A percentile compares a stretch with the other conserved stretches of the same genome.
Evolutionary conservation across 1,284 basidiomycete species (phyloP).

Genomic region (Baeospora myosura): DNA sequence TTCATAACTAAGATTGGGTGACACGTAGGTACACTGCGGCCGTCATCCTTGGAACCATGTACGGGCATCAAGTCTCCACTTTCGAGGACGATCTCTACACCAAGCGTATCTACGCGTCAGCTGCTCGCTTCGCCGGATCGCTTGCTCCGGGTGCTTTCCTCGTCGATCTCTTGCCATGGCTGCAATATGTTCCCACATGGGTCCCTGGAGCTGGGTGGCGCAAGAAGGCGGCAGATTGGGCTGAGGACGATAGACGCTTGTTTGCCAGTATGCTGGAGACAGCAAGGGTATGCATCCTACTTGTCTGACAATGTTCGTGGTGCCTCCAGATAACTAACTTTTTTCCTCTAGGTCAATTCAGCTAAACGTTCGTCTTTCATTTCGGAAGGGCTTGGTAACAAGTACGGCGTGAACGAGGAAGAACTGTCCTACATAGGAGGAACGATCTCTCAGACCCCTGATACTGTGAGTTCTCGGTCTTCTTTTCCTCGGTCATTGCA

Average conservation of each 20-base stretch:
- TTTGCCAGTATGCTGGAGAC: constrained; percentile 1
- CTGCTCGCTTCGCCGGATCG: neutral
- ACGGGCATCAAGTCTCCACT: neutral
- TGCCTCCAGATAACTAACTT: neutral
- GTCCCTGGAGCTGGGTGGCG: constrained; percentile 15
- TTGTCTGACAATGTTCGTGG: neutral
- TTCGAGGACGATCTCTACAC: constrained; percentile 1
- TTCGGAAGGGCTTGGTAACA: neutral
- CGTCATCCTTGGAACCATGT: constrained; percentile 1
- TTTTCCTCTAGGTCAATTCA: neutral
- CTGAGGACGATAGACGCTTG: constrained; percentile 7
- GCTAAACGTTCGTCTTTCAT: constrained; percentile 2
- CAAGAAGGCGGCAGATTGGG: constrained; percentile 9
- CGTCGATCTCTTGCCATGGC: constrained; percentile 13
- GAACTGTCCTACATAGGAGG: constrained; percentile 4
- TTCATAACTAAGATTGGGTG: neutral
- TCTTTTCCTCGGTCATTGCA: neutral
- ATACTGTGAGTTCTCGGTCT: neutral
- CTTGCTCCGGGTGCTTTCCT: constrained; percentile 2
- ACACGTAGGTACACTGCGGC: neutral
- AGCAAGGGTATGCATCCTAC: constrained; percentile 1
- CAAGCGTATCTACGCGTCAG: neutral
- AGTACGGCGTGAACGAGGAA: constrained; percentile 1
- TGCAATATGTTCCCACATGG: constrained; percentile 16
- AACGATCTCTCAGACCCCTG: constrained; percentile 1